These are phyloP conservation scores for Jasminum sambac DNA, from an alignment of 257 asterid genomes.

Conservation along the genomic window DNA sequence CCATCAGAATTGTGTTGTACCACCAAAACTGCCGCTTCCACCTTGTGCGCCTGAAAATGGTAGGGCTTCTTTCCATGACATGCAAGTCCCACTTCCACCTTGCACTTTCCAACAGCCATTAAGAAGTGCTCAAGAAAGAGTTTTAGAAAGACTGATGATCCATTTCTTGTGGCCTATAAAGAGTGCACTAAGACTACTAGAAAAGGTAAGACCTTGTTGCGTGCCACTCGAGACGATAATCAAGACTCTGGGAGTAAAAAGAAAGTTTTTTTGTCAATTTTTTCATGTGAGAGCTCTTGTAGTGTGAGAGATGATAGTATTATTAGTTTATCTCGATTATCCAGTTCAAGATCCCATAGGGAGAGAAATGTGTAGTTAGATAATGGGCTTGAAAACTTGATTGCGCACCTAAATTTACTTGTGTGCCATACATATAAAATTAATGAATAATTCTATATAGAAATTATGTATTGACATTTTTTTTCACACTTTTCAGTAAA, in stretches of 20 bases:
- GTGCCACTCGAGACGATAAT: conserved; percentile 18
- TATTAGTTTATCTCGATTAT: conserved; percentile 41
- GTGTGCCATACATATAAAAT: not conserved
- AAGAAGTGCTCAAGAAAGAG: conserved; percentile 39
- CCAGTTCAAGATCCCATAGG: conserved; percentile 41
- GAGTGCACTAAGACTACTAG: conserved; percentile 65
- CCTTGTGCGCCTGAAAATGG: conserved; percentile 39
- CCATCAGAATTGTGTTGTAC: not conserved
- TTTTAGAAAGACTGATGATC: conserved; percentile 52
- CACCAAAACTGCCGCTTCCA: conserved; percentile 52
- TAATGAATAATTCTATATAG: too few species aligned
- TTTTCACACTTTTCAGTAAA: too few species aligned
- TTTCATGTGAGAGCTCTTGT: conserved; percentile 56
- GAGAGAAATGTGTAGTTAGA: not conserved
- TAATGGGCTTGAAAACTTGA: not conserved
- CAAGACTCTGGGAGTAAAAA: conserved; percentile 41
- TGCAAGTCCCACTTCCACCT: conserved; percentile 46
- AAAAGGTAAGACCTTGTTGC: conserved; percentile 29
- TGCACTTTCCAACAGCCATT: conserved; percentile 44
- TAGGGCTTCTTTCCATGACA: conserved; percentile 29
- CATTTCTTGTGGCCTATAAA: conserved; percentile 59
- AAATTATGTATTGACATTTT: too few species aligned
- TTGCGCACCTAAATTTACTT: not conserved
- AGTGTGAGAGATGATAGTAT: conserved; percentile 43
- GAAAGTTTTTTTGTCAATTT: conserved; percentile 42